Evolutionary conservation across 2,329 filamentous ascomycete species (phyloP).

Genomic region (Teratosphaeria viscida): DNA sequence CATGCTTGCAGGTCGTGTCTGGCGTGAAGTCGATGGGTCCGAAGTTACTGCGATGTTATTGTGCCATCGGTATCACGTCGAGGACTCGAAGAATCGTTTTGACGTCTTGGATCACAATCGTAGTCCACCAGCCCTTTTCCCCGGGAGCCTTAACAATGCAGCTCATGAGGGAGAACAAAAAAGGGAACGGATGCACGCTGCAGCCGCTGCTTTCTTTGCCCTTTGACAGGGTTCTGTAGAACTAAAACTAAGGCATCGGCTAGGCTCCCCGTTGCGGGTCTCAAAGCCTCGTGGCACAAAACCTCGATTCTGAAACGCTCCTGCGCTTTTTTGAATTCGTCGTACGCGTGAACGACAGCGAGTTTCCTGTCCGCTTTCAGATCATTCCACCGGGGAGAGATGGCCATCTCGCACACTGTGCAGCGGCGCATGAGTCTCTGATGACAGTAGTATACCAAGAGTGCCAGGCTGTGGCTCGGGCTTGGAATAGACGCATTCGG

Average conservation of each 20-base stretch:
- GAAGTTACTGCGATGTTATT: background rate
- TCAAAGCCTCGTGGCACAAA: background rate
- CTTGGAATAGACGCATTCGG: background rate
- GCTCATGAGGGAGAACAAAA: background rate
- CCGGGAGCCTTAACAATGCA: background rate
- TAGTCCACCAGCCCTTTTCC: background rate
- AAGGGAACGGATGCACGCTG: background rate
- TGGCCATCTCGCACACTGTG: background rate
- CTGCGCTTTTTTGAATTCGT: background rate
- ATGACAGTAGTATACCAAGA: background rate
- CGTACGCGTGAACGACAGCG: too few species aligned
- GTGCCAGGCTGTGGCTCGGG: background rate
- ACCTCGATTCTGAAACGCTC: background rate
- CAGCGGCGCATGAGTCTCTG: background rate
- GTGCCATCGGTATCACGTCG: background rate
- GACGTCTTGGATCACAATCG: background rate
- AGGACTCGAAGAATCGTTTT: background rate
- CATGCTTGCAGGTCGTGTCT: constrained; percentile 32
- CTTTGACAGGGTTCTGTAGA: background rate
- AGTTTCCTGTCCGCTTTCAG: background rate
- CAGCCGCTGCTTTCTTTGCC: background rate
- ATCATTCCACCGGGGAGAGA: background rate
- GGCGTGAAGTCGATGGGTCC: background rate
- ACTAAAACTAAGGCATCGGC: background rate
- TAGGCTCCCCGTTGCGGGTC: background rate